phyloP scores from a whole-genome alignment of 441 rosid genomes.

The Corymbia citriodora region DNA sequence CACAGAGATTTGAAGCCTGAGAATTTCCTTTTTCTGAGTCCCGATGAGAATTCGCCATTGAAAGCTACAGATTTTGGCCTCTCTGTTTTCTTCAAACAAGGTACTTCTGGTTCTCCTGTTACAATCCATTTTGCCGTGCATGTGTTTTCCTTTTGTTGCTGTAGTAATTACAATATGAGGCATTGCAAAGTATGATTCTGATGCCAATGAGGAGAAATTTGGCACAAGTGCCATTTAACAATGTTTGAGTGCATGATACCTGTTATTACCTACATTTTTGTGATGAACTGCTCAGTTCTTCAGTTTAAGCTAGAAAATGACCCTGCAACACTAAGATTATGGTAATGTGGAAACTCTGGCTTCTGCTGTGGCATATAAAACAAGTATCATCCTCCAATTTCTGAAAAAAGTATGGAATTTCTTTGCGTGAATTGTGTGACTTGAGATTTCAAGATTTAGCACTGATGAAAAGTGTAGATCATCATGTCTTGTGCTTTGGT shows the following conservation, averaged over 20 bases:
- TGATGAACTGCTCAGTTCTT: not conserved
- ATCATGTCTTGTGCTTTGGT: not conserved
- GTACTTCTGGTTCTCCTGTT: conserved; percentile 17
- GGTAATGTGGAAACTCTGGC: not conserved
- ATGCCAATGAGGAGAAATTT: not conserved
- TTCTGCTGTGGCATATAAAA: not conserved
- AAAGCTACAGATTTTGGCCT: conserved; percentile 76
- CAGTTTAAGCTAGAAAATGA: not conserved
- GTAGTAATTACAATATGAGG: no score
- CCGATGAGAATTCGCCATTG: conserved; percentile 54
- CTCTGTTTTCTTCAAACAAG: conserved; percentile 58
- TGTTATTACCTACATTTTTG: not conserved
- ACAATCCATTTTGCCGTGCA: not conserved
- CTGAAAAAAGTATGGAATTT: not conserved
- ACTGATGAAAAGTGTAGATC: not conserved
- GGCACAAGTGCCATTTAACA: not conserved
- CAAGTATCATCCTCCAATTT: not conserved
- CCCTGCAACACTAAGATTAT: not conserved
- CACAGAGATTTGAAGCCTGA: conserved; percentile 87
- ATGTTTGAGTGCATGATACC: not conserved
- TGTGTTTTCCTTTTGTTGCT: not conserved
- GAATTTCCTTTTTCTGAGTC: conserved; percentile 50
- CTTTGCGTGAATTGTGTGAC: not conserved
- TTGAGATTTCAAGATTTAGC: not conserved
- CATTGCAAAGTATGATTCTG: not conserved